Percentiles rank a stretch among this genome's conserved stretches.
Conservation (phyloP, 2,329 filamentous ascomycete species). For the Albophoma yamanashiensis region DNA sequence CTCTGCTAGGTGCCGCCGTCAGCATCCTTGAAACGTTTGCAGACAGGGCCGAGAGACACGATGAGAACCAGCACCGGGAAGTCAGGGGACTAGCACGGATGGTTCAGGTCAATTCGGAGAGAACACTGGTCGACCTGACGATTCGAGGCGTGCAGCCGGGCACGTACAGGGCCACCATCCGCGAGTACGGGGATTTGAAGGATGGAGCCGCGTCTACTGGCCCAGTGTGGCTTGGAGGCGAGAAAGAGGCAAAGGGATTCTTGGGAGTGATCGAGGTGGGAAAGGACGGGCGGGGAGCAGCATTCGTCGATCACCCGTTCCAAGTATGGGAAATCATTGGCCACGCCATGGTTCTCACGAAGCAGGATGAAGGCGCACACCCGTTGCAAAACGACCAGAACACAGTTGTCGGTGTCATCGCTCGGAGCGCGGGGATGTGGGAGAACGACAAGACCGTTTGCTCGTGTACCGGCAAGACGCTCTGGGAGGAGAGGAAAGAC, state of each 20-base stretch:
- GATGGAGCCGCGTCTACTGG: conserved; percentile 75
- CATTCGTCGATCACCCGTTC: conserved; percentile 72
- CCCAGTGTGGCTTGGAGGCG: conserved; percentile 60
- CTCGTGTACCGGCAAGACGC: conserved; percentile 92
- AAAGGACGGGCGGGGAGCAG: conserved; percentile 62
- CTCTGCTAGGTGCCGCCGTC: conserved; percentile 60
- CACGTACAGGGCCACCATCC: conserved; percentile 72
- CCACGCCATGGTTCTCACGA: conserved; percentile 78
- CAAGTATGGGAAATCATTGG: conserved; percentile 96
- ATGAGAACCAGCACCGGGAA: conserved; percentile 33
- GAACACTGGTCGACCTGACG: conserved; percentile 81
- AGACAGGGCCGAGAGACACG: conserved; percentile 36
- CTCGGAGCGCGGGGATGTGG: conserved; percentile 94
- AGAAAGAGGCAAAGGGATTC: conserved; percentile 34
- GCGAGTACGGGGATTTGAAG: conserved; percentile 79
- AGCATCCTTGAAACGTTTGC: conserved; percentile 89
- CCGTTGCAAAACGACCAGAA: conserved; percentile 65
- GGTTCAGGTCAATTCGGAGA: conserved; percentile 73
- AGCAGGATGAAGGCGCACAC: conserved; percentile 38
- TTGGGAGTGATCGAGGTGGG: conserved; percentile 71
- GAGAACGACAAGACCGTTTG: conserved; percentile 98
- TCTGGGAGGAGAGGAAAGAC: conserved; percentile 94
- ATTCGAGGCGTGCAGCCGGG: conserved; percentile 74
- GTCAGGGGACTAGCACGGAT: conserved; percentile 85
- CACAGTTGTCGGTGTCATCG: conserved; percentile 87